These are phyloP conservation scores for Histomonas meleagridis DNA, from an alignment of 208 protist species.

Conservation along the genomic window DNA sequence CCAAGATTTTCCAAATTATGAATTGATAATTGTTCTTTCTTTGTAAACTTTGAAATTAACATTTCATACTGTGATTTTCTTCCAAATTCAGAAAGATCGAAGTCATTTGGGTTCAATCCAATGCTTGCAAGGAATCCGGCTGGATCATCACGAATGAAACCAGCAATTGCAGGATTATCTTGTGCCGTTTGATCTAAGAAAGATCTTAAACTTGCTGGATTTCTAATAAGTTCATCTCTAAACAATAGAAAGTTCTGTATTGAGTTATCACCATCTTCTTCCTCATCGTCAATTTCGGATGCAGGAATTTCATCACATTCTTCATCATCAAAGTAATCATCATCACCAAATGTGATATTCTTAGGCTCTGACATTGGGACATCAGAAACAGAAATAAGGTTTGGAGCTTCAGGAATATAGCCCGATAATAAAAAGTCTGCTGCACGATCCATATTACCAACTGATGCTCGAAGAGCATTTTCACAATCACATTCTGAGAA, in stretches of 20 bases:
- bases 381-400: neutral
- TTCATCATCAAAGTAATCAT: neutral
- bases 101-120: neutral
- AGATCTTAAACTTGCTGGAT: neutral
- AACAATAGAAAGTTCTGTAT: neutral
- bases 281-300: neutral
- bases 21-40: neutral
- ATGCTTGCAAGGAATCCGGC: neutral
- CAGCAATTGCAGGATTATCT: slow-evolving; percentile 25
- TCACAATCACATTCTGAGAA: neutral
- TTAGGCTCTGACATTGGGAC: neutral
- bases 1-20: neutral
- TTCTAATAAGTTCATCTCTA: neutral
- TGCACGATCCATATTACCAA: neutral
- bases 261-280: neutral
- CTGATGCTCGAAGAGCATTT: neutral
- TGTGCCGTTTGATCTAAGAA: neutral
- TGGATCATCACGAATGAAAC: neutral
- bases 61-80: too few relatives aligned
- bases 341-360: neutral
- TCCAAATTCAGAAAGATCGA: neutral
- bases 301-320: neutral
- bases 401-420: neutral
- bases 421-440: slow-evolving; percentile 2
- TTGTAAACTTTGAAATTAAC: too few relatives aligned